Evolutionary conservation across 768 basidiomycete genomes (phyloP), one percentile per base, ranked within the genome.

Genomic region (Amanita exitialis): DNA sequence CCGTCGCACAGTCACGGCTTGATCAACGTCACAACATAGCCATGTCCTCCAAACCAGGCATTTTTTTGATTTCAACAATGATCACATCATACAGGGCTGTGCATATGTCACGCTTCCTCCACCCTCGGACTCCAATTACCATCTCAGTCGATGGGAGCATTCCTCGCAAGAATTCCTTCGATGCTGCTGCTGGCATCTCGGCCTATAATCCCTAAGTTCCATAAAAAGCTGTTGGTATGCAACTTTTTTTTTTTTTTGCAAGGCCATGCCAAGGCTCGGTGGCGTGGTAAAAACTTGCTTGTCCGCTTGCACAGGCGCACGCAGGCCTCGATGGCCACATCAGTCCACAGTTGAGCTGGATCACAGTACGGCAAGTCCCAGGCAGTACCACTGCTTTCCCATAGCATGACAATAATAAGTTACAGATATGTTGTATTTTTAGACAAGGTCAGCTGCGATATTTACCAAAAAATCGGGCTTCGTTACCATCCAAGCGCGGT

Each of bases 81-180:
- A 47, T 47, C 47, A 47, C 35, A 47, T 47, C 47, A 47, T 7
- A 25, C 47, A 36, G 25, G 47, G 47, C 47, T 47, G 47, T 47
- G 35, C 36, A 15, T 15, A 18, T 36, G 18, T 23, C 41, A 13
- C 10, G 13, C 18, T 23, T 12, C 39, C 13, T 23, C 21, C 6
- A 23, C 16, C 23, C 41, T 3, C n/a, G n/a, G n/a, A n/a, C n/a
- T n/a, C n/a, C n/a, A n/a, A n/a, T n/a, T n/a, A n/a, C n/a, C n/a
- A n/a, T n/a, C n/a, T n/a, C n/a, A n/a, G n/a, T n/a, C n/a, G n/a
- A n/a, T n/a, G n/a, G n/a, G n/a, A n/a, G n/a, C n/a, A n/a, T n/a
- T n/a, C n/a, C n/a, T n/a, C n/a, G n/a, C n/a, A n/a, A n/a, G n/a
- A n/a, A n/a, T n/a, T n/a, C n/a, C n/a, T 15, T 43, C 42, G 42